phyloP scores from a whole-genome alignment of 2,329 filamentous ascomycete species.

The Acephala macrosclerotiorum region DNA sequence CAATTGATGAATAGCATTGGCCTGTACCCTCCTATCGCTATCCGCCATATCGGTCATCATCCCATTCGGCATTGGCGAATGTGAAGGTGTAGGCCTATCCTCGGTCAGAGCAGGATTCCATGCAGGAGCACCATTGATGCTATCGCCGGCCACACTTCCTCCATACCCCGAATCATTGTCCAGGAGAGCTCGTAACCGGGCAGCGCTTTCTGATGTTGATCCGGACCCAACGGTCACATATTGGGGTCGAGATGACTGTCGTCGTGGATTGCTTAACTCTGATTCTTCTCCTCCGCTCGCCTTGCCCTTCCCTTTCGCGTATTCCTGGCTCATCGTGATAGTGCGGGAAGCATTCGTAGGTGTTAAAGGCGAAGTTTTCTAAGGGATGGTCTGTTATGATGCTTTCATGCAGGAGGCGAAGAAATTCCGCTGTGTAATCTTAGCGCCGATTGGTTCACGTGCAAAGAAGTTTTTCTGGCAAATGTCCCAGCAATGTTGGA shows the following conservation, averaged over 20 bases:
- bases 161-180: constrained; percentile 94
- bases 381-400: constrained; percentile 31
- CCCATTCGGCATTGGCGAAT: constrained; percentile 44
- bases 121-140: constrained; percentile 50
- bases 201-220: constrained; percentile 80
- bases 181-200: constrained; percentile 80
- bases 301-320: constrained; percentile 60
- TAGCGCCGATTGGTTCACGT: constrained; percentile 29
- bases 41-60: constrained; percentile 53
- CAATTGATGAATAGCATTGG: constrained; percentile 88
- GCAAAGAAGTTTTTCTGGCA: constrained; percentile 2
- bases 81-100: constrained; percentile 53
- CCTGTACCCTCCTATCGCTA: constrained; percentile 71
- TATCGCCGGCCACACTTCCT: constrained; percentile 75
- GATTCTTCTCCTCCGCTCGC: constrained; percentile 27
- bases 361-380: constrained; percentile 22
- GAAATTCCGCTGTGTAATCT: constrained; percentile 26
- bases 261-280: constrained; percentile 26
- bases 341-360: constrained; percentile 32
- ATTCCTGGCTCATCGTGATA: constrained; percentile 66
- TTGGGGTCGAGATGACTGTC: constrained; percentile 54
- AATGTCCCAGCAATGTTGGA: not conserved
- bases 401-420: constrained; percentile 30
- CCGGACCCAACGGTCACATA: constrained; percentile 92
- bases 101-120: constrained; percentile 56